These are phyloP conservation scores for Penicillium paradoxum DNA, from an alignment of 495 filamentous ascomycete species.

Conservation along the genomic window DNA sequence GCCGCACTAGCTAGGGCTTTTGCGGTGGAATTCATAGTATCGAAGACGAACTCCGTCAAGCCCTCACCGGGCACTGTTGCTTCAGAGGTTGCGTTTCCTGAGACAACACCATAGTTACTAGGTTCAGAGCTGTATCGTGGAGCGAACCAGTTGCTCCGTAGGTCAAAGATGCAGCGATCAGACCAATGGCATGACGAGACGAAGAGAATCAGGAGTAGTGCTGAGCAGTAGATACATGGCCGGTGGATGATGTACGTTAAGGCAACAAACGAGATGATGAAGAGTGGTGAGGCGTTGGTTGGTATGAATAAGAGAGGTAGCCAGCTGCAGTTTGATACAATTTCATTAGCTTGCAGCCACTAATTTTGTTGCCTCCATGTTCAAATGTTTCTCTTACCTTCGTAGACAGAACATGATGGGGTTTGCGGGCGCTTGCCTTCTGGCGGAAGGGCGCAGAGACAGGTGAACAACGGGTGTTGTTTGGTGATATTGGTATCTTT, in stretches of 20 bases:
- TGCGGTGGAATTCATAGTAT: constrained; percentile 63
- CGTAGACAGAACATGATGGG: constrained; percentile 73
- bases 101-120: constrained; percentile 10
- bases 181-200: constrained; percentile 87
- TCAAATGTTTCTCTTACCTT: constrained; percentile 48
- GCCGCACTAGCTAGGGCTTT: constrained; percentile 62
- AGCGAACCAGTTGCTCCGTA: constrained; percentile 77
- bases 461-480: background rate
- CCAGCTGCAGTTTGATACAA: constrained; percentile 44
- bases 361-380: background rate
- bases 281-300: constrained; percentile 74
- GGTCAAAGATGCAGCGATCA: constrained; percentile 83
- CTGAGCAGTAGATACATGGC: constrained; percentile 86
- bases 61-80: constrained; percentile 24
- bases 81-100: constrained; percentile 19
- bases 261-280: constrained; percentile 86
- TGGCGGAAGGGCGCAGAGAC: background rate
- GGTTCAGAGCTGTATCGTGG: constrained; percentile 48
- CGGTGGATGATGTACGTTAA: constrained; percentile 87
- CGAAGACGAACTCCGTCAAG: constrained; percentile 50
- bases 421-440: constrained; percentile 4
- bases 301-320: constrained; percentile 45
- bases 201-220: constrained; percentile 84
- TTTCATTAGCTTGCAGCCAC: background rate
- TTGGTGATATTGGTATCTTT: background rate